Conservation (phyloP, 2,329 filamentous ascomycete species). For the Penicillium sp. region DNA sequence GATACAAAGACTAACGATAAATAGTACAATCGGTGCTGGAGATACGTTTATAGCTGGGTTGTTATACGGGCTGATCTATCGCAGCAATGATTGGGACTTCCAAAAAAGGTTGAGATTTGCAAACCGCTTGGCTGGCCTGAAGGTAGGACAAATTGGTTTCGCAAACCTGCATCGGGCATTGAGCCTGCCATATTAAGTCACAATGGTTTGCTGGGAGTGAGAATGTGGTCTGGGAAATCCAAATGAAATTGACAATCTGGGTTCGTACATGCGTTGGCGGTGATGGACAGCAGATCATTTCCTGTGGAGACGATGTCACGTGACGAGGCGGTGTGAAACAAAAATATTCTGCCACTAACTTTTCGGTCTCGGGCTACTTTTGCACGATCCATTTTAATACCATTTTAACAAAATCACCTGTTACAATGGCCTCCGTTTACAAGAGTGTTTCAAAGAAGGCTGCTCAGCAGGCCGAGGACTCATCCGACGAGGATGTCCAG, state of each 20-base stretch:
- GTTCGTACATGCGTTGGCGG: background rate
- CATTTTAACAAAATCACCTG: slow-evolving; percentile 12
- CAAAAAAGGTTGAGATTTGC: slow-evolving; percentile 59
- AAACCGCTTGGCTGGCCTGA: slow-evolving; percentile 66
- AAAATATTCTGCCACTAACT: slow-evolving; percentile 41
- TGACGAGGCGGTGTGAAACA: slow-evolving; percentile 33
- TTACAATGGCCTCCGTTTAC: slow-evolving; percentile 70
- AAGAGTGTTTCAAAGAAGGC: slow-evolving; percentile 68
- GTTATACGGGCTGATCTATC: slow-evolving; percentile 61
- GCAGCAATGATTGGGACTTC: slow-evolving; percentile 52
- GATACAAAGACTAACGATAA: slow-evolving; percentile 11
- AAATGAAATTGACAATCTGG: background rate
- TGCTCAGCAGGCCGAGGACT: slow-evolving; percentile 50
- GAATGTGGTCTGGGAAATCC: background rate
- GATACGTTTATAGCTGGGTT: slow-evolving; percentile 76
- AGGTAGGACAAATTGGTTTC: slow-evolving; percentile 70
- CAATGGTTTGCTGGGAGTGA: background rate
- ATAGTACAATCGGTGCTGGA: slow-evolving; percentile 70
- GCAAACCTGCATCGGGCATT: slow-evolving; percentile 46
- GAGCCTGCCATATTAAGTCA: background rate
- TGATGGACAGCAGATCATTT: background rate
- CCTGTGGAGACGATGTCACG: slow-evolving; percentile 15
- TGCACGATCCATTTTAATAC: slow-evolving; percentile 13
- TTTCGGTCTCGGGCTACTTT: slow-evolving; percentile 29
- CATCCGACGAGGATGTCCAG: slow-evolving; percentile 47